Percentiles rank a stretch among this genome's conserved stretches.
These are phyloP conservation scores for Yamadazyma akitaensis DNA, from an alignment of 805 yeast genomes.

Conservation along the genomic window DNA sequence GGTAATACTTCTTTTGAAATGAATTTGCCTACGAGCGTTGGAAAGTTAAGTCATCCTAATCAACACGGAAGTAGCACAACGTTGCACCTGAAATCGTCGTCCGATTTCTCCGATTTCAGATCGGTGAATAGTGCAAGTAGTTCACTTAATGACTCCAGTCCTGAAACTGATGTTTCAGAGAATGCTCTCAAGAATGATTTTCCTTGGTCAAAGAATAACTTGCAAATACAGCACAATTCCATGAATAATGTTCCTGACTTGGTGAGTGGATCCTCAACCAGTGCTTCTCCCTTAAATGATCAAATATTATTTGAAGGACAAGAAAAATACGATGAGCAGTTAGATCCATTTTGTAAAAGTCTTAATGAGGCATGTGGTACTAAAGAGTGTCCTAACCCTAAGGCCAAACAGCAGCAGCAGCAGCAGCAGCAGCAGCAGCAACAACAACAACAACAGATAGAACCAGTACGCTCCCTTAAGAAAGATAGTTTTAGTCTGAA, in stretches of 20 bases:
- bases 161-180: constrained; percentile 14
- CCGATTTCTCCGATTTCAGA: constrained; percentile 12
- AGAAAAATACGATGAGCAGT: constrained; percentile 59
- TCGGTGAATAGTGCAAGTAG: constrained; percentile 6
- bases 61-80: constrained; percentile 15
- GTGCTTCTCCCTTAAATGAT: constrained; percentile 40
- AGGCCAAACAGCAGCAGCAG: constrained; percentile 19
- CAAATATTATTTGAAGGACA: constrained; percentile 33
- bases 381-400: constrained; percentile 63
- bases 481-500: not conserved
- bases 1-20: constrained; percentile 29
- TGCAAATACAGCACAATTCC: not conserved
- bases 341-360: constrained; percentile 70
- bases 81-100: constrained; percentile 8
- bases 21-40: constrained; percentile 29
- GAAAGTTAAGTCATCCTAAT: constrained; percentile 18
- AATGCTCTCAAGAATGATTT: constrained; percentile 6
- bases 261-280: constrained; percentile 33
- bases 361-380: constrained; percentile 84
- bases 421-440: not conserved
- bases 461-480: not conserved
- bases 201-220: constrained; percentile 10
- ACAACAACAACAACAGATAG: not conserved
- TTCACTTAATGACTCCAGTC: constrained; percentile 14
- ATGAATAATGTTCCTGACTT: constrained; percentile 29